phyloP scores from a whole-genome alignment of 2,329 filamentous ascomycete species.

The Aphanocladium album region DNA sequence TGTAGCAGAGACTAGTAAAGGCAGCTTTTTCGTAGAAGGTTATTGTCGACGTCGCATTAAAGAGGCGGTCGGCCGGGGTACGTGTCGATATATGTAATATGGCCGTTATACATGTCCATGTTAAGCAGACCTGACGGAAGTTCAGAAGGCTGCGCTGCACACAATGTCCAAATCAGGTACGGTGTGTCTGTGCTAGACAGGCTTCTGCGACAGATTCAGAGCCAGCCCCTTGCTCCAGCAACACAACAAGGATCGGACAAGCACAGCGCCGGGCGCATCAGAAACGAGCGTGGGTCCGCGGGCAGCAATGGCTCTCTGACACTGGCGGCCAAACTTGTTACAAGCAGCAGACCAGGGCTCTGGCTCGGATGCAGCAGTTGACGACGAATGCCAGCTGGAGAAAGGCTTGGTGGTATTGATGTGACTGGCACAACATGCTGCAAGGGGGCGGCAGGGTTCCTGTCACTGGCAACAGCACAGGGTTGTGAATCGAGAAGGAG shows the following conservation, averaged over 20 bases:
- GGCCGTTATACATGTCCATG: neutral
- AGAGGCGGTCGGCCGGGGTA: neutral
- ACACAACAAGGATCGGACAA: neutral
- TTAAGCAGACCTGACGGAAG: neutral
- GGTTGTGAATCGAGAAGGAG: neutral
- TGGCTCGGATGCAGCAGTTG: neutral
- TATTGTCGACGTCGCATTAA: neutral
- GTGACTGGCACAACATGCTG: neutral
- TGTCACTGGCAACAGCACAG: neutral
- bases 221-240: neutral
- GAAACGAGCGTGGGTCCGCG: neutral
- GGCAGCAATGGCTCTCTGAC: neutral
- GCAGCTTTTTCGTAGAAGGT: neutral
- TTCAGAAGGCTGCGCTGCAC: neutral
- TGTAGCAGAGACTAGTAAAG: neutral
- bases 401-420: neutral
- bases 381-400: neutral
- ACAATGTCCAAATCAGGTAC: neutral
- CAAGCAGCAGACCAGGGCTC: neutral
- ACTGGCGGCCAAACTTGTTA: neutral
- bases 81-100: neutral
- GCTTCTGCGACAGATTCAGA: neutral
- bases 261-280: neutral
- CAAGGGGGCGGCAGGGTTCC: neutral
- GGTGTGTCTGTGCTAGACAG: neutral